phyloP scores from a whole-genome alignment of 2,329 filamentous ascomycete genomes.

The Paramyrothecium sp. region DNA sequence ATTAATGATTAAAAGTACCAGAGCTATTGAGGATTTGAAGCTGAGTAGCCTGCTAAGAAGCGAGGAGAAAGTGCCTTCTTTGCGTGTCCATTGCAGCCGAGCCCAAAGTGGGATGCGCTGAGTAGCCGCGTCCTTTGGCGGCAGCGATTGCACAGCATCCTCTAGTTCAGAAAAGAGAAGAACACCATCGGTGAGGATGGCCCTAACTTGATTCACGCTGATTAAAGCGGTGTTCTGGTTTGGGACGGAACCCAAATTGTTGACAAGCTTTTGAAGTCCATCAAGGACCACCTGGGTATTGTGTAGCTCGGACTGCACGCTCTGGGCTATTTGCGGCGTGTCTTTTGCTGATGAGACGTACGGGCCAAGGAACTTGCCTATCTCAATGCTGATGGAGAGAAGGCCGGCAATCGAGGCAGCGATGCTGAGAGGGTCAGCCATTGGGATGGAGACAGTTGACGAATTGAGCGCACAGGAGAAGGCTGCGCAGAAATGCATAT shows the following conservation, averaged over 20 bases:
- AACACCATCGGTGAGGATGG: conserved; percentile 2
- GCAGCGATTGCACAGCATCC: background rate
- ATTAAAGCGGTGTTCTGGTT: background rate
- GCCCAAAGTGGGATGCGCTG: background rate
- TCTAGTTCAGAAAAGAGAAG: conserved; percentile 12
- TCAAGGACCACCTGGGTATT: conserved; percentile 6
- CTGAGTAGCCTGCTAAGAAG: background rate
- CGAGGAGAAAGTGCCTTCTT: background rate
- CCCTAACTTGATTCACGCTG: background rate
- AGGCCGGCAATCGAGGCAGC: conserved; percentile 11
- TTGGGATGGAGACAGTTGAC: background rate
- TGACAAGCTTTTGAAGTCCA: background rate
- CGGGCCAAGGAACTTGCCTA: conserved; percentile 1
- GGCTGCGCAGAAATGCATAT: no score
- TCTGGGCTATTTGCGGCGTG: conserved; percentile 8
- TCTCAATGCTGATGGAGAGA: background rate
- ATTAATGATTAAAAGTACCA: background rate
- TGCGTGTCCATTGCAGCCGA: background rate
- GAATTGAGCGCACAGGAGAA: no score
- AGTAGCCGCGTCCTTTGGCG: rapidly evolving
- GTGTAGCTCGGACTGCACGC: conserved; percentile 9
- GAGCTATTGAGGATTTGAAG: background rate
- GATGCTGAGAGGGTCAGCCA: conserved; percentile 8
- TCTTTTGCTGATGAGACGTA: conserved; percentile 12
- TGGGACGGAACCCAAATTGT: rapidly evolving